Conservation (phyloP, 176 grass and related monocot species). For the Carex cristatella region DNA sequence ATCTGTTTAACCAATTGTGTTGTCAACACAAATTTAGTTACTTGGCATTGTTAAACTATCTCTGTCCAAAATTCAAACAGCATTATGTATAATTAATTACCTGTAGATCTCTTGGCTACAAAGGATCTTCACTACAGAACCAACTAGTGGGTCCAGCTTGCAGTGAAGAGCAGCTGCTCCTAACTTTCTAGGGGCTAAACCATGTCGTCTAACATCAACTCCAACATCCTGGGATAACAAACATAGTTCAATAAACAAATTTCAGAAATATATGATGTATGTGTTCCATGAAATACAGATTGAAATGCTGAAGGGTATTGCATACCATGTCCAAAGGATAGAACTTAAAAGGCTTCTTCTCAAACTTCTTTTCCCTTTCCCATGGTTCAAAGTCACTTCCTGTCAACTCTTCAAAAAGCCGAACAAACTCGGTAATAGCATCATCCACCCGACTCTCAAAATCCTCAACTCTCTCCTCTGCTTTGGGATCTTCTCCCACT, state of each 20-base stretch:
- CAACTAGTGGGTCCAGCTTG: constrained; percentile 55
- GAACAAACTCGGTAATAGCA: constrained; percentile 57
- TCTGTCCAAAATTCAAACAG: background rate
- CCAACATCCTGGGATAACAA: constrained; percentile 40
- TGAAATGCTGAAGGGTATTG: background rate
- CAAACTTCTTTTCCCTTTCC: constrained; percentile 73
- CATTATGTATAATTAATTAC: constrained; percentile 7
- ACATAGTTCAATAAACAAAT: background rate
- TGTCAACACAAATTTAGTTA: background rate
- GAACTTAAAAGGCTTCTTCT: constrained; percentile 63
- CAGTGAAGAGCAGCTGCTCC: constrained; percentile 51
- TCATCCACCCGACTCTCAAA: constrained; percentile 47
- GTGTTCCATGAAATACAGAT: background rate
- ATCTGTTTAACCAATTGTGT: constrained; percentile 31
- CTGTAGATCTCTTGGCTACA: constrained; percentile 90
- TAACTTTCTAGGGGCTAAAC: constrained; percentile 37
- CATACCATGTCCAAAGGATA: constrained; percentile 79
- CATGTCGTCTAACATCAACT: constrained; percentile 56
- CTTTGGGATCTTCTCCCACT: constrained; percentile 59
- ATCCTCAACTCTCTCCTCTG: constrained; percentile 70
- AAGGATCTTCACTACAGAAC: constrained; percentile 58
- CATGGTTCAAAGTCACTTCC: constrained; percentile 84
- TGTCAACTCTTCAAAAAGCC: constrained; percentile 64
- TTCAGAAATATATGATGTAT: background rate
- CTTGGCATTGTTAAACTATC: background rate